Conservation (phyloP, 2,329 filamentous ascomycete genomes). For the Sphaerulina populicola region DNA sequence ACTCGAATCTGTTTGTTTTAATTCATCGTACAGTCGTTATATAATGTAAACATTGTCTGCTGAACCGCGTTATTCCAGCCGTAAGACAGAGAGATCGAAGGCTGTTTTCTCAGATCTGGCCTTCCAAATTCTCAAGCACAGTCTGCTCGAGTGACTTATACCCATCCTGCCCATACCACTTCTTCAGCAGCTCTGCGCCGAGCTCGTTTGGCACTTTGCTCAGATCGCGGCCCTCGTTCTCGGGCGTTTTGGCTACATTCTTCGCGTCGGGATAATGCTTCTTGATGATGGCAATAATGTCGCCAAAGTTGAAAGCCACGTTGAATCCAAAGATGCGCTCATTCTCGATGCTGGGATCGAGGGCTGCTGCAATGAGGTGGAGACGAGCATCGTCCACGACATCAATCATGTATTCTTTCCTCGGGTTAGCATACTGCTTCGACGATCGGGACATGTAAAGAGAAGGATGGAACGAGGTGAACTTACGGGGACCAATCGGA, state of each 20-base stretch:
- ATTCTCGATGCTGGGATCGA: conserved; percentile 39
- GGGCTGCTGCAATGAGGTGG: conserved; percentile 44
- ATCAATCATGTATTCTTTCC: conserved; percentile 36
- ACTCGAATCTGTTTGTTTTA: no score
- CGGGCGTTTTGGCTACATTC: conserved; percentile 15
- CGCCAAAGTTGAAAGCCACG: conserved; percentile 41
- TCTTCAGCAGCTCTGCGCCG: conserved; percentile 26
- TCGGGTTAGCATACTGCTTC: conserved; percentile 13
- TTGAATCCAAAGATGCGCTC: conserved; percentile 51
- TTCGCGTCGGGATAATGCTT: conserved; percentile 35
- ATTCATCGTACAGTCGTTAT: no score
- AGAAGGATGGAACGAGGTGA: no score
- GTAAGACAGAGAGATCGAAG: no score
- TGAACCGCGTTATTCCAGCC: no score
- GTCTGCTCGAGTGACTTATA: conserved; percentile 25
- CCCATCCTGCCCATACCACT: conserved; percentile 27
- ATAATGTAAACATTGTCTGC: no score
- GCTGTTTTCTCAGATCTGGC: conserved; percentile 5
- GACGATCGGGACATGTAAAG: background rate
- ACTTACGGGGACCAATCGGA: conserved; percentile 17
- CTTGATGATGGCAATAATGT: conserved; percentile 35
- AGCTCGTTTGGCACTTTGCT: conserved; percentile 25
- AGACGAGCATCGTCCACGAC: conserved; percentile 45
- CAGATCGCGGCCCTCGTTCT: conserved; percentile 21
- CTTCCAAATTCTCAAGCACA: conserved; percentile 22